Evolutionary conservation across 2,329 filamentous ascomycete species (phyloP).

Genomic region (Claviceps quebecensis): DNA sequence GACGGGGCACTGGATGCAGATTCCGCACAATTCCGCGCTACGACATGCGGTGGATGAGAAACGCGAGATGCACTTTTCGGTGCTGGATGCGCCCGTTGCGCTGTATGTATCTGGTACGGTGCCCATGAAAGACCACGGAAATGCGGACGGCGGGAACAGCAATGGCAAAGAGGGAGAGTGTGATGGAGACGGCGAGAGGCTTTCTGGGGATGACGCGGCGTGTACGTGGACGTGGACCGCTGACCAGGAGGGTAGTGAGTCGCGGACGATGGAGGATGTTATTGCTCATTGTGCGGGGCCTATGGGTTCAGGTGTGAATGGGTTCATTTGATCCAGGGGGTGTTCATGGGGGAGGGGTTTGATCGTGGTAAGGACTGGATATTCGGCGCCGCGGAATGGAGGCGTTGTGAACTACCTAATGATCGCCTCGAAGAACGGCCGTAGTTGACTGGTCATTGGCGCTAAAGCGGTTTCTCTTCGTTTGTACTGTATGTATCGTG

Average conservation of each 20-base stretch:
- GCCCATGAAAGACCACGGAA: not conserved
- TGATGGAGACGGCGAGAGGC: too few species aligned
- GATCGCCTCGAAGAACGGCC: too few species aligned
- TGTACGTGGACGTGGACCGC: constrained; percentile 18
- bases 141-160: not conserved
- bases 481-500: too few species aligned
- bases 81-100: constrained; percentile 11
- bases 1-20: constrained; percentile 15
- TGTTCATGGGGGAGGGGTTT: too few species aligned
- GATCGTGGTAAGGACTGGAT: too few species aligned
- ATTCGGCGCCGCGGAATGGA: too few species aligned
- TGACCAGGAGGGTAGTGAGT: constrained; percentile 6
- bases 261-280: constrained; percentile 11
- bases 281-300: constrained; percentile 8
- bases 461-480: too few species aligned
- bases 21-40: constrained; percentile 20
- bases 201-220: too few species aligned
- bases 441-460: too few species aligned
- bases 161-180: too few species aligned
- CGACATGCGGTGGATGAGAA: constrained; percentile 13
- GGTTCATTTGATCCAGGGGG: not conserved
- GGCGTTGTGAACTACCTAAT: too few species aligned
- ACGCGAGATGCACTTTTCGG: constrained; percentile 18
- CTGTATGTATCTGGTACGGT: constrained; percentile 11
- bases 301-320: not conserved